Base-by-base conservation (phyloP, 2,329 filamentous ascomycete genomes). In the Fusarium sp. region DNA sequence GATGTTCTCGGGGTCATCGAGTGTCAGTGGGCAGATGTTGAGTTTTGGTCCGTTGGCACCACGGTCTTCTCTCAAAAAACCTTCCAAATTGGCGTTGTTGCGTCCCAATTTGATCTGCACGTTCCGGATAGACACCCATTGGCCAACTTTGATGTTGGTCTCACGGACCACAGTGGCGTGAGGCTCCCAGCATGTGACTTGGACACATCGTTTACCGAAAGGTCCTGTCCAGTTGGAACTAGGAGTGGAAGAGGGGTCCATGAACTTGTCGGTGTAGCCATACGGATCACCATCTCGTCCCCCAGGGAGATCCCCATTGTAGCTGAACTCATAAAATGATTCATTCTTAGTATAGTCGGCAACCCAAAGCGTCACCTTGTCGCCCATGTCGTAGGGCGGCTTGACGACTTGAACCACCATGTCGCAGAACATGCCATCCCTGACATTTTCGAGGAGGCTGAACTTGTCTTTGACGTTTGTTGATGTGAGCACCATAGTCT, bases 301-400 rank as follows among this genome's bases (percentile, higher is more conserved):
- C 8, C 80, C 80, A 1, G 80, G 74, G 23, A 71, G 77, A 27
- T 80, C 79, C 68, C 77, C 82, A 58, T 77, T 77, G 64, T 79
- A 82, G 41, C 68, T 73, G 64, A 76, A 90, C 39, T 91, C 82
- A 73, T 88, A 92, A 67, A 98, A 91, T 1, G 78, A 69, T 0
- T 85, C 78, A 77, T 98, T 94, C 60, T 89, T 84, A 0, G 95
- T 97, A 81, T 95, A 98, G 82, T 98, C 95, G 0, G 94, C 93
- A 20, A 97, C 84, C 85, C 95, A 95, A 0, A 98, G 73, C 6
- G 90, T 89, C 14, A 89, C 82, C 66, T 83, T 88, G 30, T 88
- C 86, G 25, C 80, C 79, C 8, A 76, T 23, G 34, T 86, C 83
- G 50, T 81, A 86, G 0, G 88, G 88, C 3, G 85, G 82, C 54